phyloP scores from a whole-genome alignment of 2,329 filamentous ascomycete genomes.

The Xylariomycetidae sp. region DNA sequence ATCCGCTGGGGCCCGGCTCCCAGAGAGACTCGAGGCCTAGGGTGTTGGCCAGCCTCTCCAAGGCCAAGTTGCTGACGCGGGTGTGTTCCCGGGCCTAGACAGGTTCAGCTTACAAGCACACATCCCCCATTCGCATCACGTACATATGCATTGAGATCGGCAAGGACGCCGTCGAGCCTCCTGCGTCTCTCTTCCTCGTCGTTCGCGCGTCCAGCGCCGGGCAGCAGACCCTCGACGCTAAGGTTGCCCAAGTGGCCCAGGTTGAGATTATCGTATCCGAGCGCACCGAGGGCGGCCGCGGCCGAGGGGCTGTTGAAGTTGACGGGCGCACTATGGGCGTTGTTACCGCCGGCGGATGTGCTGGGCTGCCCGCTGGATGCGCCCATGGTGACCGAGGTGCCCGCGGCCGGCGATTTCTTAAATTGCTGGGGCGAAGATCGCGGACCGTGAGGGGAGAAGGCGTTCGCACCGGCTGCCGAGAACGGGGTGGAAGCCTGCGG shows the following conservation, averaged over 20 bases:
- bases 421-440: conserved; percentile 59
- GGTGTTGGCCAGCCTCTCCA: conserved; percentile 64
- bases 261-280: conserved; percentile 49
- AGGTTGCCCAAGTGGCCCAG: conserved; percentile 48
- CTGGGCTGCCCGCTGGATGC: conserved; percentile 11
- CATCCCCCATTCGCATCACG: too few species aligned
- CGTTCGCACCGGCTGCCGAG: conserved; percentile 51
- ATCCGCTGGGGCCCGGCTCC: conserved; percentile 44
- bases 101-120: conserved; percentile 24
- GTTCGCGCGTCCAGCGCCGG: conserved; percentile 32
- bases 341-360: conserved; percentile 32
- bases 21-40: conserved; percentile 61
- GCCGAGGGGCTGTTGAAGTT: conserved; percentile 61
- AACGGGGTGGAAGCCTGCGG: conserved; percentile 64
- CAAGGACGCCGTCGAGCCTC: conserved; percentile 46
- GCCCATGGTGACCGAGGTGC: conserved; percentile 38
- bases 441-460: conserved; percentile 51
- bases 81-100: conserved; percentile 3
- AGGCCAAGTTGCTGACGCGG: conserved; percentile 64
- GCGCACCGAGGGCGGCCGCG: conserved; percentile 52
- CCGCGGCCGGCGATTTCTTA: conserved; percentile 54
- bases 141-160: conserved; percentile 43
- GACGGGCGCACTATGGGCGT: too few species aligned
- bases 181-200: conserved; percentile 50
- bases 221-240: conserved; percentile 40